phyloP scores from a whole-genome alignment of 768 basidiomycete species.

The Gloeopeniophorella convolvens region DNA sequence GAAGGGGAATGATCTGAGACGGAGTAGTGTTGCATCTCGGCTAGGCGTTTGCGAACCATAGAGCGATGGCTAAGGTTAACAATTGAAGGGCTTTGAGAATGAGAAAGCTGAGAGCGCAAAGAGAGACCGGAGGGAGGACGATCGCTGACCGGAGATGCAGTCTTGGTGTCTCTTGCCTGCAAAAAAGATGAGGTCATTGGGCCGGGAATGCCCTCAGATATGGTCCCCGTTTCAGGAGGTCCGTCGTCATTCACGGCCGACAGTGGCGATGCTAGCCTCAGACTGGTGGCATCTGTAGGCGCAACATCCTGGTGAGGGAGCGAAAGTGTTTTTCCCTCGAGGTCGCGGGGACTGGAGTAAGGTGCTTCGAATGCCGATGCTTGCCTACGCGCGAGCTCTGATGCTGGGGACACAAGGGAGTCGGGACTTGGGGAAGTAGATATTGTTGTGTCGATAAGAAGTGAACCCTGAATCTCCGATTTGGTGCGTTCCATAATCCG shows the following conservation, averaged over 20 bases:
- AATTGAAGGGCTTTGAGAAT: constrained; percentile 50
- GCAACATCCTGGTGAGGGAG: not conserved
- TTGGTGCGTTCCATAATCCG: constrained; percentile 18
- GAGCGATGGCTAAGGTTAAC: constrained; percentile 53
- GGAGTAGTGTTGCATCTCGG: constrained; percentile 41
- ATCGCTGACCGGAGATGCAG: not conserved
- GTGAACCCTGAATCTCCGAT: constrained; percentile 4
- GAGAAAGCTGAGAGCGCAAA: constrained; percentile 26
- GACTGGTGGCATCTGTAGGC: not conserved
- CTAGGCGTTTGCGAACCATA: constrained; percentile 60
- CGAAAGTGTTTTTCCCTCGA: not conserved
- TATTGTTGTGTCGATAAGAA: constrained; percentile 21
- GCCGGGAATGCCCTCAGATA: not conserved
- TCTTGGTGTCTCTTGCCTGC: not conserved
- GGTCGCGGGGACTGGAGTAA: not conserved
- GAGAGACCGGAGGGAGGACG: constrained; percentile 3
- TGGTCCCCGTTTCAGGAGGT: not conserved
- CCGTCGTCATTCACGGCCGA: not conserved
- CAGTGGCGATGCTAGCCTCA: not conserved
- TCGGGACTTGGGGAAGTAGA: not conserved
- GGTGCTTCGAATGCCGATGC: not conserved
- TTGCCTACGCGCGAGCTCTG: not conserved
- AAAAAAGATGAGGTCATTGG: not conserved
- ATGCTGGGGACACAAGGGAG: not conserved
- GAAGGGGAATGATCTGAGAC: not conserved